Evolutionary conservation across 192 early-diverging fungal species (phyloP).

Genomic region (Podila epicladia): DNA sequence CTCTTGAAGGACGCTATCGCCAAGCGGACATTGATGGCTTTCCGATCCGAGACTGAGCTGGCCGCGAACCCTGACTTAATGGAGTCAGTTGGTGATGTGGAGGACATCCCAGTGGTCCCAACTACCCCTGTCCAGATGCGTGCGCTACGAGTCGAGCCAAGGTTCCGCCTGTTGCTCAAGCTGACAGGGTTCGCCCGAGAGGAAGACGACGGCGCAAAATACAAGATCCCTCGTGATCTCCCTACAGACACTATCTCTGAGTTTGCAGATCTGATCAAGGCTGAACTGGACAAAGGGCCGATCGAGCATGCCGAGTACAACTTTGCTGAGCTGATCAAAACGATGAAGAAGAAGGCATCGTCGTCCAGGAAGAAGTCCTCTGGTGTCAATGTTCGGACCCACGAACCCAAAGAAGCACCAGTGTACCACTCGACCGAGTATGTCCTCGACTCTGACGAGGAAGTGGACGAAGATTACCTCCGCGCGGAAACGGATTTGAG

Average conservation of each 20-base stretch:
- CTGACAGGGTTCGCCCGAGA: slow-evolving; percentile 46
- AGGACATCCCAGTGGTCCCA: slow-evolving; percentile 33
- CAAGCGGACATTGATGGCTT: slow-evolving; percentile 13
- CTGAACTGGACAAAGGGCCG: slow-evolving; percentile 26
- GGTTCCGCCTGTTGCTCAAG: slow-evolving; percentile 54
- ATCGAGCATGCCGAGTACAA: slow-evolving; percentile 5
- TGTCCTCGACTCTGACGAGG: slow-evolving; percentile 61
- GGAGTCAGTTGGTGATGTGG: slow-evolving; percentile 32
- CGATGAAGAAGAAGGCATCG: slow-evolving; percentile 13
- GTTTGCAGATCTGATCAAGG: slow-evolving; percentile 48
- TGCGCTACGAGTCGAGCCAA: slow-evolving; percentile 38
- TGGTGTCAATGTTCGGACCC: slow-evolving; percentile 14
- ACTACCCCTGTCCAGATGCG: slow-evolving; percentile 25
- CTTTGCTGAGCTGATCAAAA: slow-evolving; percentile 24
- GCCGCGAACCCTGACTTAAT: slow-evolving; percentile 48
- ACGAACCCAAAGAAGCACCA: slow-evolving; percentile 8
- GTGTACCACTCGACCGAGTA: slow-evolving; percentile 52
- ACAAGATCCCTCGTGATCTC: slow-evolving; percentile 45
- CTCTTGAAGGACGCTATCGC: neutral
- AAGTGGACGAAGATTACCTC: slow-evolving; percentile 52
- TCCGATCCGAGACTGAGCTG: slow-evolving; percentile 38
- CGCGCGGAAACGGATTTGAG: slow-evolving; percentile 35
- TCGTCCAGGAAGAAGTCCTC: slow-evolving; percentile 3
- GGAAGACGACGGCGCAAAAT: slow-evolving; percentile 23
- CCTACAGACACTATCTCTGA: slow-evolving; percentile 50